phyloP scores from a whole-genome alignment of 176 grass and related monocot species.

The Dactylis glomerata region DNA sequence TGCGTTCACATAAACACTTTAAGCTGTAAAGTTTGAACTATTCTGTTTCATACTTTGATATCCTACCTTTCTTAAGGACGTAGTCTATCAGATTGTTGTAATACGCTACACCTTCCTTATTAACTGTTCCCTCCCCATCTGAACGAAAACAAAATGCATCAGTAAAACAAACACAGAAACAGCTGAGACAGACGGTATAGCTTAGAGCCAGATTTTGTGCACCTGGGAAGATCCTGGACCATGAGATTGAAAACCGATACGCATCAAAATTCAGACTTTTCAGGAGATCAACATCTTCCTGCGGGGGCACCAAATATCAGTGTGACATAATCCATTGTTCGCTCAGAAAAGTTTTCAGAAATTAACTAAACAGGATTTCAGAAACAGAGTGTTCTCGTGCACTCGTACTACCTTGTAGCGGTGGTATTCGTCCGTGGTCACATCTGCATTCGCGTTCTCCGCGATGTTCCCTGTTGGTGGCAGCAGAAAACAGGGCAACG shows the following conservation, averaged over 20 bases:
- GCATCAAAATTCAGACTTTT: constrained; percentile 74
- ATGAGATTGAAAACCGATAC: constrained; percentile 79
- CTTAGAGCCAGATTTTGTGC: not conserved
- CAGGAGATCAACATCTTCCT: constrained; percentile 63
- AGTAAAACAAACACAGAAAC: not conserved
- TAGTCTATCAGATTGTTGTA: constrained; percentile 83
- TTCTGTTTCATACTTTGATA: not conserved
- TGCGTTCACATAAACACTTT: not conserved
- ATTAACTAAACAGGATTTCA: not conserved
- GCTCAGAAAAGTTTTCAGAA: not conserved
- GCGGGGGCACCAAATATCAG: not conserved
- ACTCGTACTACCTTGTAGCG: constrained; percentile 44
- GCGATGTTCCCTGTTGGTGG: constrained; percentile 46
- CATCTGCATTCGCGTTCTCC: constrained; percentile 48
- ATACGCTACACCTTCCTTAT: constrained; percentile 56
- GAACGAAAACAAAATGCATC: constrained; percentile 12
- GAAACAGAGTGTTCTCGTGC: not conserved
- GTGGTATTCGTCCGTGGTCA: constrained; percentile 64
- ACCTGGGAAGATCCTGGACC: constrained; percentile 77
- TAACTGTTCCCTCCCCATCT: constrained; percentile 68
- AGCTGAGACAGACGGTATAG: not conserved
- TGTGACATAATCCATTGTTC: not conserved
- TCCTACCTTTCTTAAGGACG: constrained; percentile 60
- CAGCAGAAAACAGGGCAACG: not conserved
- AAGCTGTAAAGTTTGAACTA: not conserved